A percentile compares a stretch with the other conserved stretches of the same genome.
These are phyloP conservation scores for Chrysoporthe cubensis DNA, from an alignment of 2,329 filamentous ascomycete genomes.

Conservation along the genomic window DNA sequence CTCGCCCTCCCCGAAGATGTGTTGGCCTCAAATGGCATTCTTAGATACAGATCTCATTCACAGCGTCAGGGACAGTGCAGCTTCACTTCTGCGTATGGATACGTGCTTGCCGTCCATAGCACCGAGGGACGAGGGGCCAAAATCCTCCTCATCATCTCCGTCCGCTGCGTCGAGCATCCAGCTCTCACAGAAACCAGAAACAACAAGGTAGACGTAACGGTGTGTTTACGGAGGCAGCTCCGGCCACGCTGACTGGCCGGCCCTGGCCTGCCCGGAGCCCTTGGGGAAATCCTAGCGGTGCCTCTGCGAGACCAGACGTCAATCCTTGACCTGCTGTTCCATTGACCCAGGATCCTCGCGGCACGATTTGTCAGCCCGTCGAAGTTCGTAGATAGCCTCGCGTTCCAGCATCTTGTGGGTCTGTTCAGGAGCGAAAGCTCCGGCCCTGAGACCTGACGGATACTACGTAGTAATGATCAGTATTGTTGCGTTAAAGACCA, in stretches of 20 bases:
- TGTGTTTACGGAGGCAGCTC: neutral
- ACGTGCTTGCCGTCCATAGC: neutral
- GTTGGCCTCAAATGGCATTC: neutral
- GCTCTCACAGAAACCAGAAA: neutral
- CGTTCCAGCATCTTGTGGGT: neutral
- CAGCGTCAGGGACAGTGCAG: neutral
- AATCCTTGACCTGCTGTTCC: neutral
- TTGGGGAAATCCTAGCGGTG: neutral
- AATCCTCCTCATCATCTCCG: neutral
- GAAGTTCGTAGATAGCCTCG: neutral
- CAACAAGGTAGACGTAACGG: neutral
- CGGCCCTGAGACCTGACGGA: neutral
- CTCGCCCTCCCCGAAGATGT: neutral
- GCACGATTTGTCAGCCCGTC: neutral
- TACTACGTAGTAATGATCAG: neutral
- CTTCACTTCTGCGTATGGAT: neutral
- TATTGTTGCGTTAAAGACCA: neutral
- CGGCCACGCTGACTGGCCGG: neutral
- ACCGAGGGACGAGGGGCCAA: neutral
- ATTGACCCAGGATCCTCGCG: neutral
- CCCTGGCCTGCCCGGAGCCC: neutral
- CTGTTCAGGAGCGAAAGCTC: constrained; percentile 4
- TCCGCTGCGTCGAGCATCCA: neutral
- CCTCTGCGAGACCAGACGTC: neutral
- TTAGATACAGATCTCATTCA: neutral